phyloP scores from a whole-genome alignment of 768 basidiomycete species.

The Boletus rubroflammeus region DNA sequence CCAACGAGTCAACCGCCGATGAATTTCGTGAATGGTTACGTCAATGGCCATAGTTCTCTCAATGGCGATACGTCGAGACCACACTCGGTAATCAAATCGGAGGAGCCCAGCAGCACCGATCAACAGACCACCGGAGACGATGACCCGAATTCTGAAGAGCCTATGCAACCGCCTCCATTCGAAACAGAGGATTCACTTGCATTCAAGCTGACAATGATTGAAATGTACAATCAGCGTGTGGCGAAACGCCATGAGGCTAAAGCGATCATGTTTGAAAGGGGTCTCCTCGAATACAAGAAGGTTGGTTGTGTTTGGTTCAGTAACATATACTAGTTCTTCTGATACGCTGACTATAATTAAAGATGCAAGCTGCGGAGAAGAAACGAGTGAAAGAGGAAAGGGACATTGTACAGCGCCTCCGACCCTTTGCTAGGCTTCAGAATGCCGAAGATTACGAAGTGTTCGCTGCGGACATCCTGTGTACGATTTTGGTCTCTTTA shows the following conservation, averaged over 20 bases:
- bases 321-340: not conserved
- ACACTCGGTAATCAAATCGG: constrained; percentile 34
- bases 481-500: constrained; percentile 43
- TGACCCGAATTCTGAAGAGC: constrained; percentile 59
- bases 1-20: constrained; percentile 22
- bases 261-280: constrained; percentile 86
- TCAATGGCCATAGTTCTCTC: constrained; percentile 35
- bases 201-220: constrained; percentile 85
- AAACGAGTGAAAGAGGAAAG: constrained; percentile 89
- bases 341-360: constrained; percentile 2
- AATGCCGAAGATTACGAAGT: constrained; percentile 89
- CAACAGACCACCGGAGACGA: constrained; percentile 46
- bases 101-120: constrained; percentile 40
- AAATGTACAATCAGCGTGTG: constrained; percentile 88
- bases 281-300: constrained; percentile 92
- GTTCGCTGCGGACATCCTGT: constrained; percentile 84
- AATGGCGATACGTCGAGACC: constrained; percentile 35
- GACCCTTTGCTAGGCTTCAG: constrained; percentile 88
- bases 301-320: constrained; percentile 38
- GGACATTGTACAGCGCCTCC: constrained; percentile 83
- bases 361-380: constrained; percentile 92
- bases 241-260: constrained; percentile 84
- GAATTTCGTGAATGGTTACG: constrained; percentile 25
- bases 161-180: constrained; percentile 67
- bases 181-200: constrained; percentile 81